Base-by-base conservation (phyloP, 257 asterid genomes). In the Fraxinus pennsylvanica region DNA sequence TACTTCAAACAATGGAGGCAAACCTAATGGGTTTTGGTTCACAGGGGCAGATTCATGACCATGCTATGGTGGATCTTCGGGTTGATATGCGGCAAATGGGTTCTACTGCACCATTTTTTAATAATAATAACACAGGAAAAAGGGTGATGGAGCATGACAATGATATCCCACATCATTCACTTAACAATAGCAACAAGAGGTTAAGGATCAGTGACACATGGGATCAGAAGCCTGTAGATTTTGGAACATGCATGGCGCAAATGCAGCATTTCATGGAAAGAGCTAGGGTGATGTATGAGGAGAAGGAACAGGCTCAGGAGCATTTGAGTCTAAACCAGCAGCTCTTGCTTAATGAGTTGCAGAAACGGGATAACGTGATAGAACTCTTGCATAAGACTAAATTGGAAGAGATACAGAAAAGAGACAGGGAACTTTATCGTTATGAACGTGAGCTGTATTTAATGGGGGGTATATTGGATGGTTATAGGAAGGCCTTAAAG, bases 401-500 rank as follows among this genome's bases (percentile, higher is more conserved):
- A 74, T n/a, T 52, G 71, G 94, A 93, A 22, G 98, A 93, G 68
- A 43, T 83, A 4, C 90, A 88, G 72, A 89, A 85, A 81, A 93
- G 86, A 80, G 96, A 91, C 21, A 66, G 54, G 3, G 85, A 82
- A 71, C 91, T 88, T 12, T 81, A 54, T 71, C 93, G 96, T 50
- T 93, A 90, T n/a, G 91, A 89, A 70, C 94, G 97, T 3, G 97
- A 96, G 76, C 80, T 96, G 9, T 80, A 68, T 79, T 45, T 93
- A 30, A 90, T 93, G 91, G 91, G 87, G 68, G 80, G 73, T 71
- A 84, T 93, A 29, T 82, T 92, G 71, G 89, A 87, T 6, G 97
- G 94, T 57, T 93, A 93, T 76, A 88, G 94, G 82, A 89, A 88
- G 83, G 90, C 97, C 50, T 76, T 93, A 43, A 96, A 90, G 89